A percentile compares a stretch with the other conserved stretches of the same genome.
Evolutionary conservation across 257 asterid species (phyloP).

Genomic region (Parsonsia alboflavescens): DNA sequence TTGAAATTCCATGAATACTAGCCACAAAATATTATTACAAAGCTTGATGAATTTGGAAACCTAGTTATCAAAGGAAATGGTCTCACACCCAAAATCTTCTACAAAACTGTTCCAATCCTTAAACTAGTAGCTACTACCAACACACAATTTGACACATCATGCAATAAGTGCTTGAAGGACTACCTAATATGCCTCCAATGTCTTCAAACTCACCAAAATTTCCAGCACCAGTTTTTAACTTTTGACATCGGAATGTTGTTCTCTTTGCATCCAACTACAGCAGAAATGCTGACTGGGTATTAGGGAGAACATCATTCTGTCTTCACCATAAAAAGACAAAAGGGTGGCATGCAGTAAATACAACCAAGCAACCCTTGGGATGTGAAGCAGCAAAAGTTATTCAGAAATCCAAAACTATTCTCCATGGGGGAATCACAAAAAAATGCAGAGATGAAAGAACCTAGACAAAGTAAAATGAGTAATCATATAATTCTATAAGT

Average conservation of each 20-base stretch:
- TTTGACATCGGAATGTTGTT: not conserved
- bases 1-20: not conserved
- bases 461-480: not conserved
- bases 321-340: not conserved
- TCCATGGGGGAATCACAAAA: not conserved
- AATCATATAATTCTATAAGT: not conserved
- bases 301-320: constrained; percentile 3
- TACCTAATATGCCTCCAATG: no score
- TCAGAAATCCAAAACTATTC: not conserved
- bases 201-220: not conserved
- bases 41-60: not conserved
- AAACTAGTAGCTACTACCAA: not conserved
- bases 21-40: not conserved
- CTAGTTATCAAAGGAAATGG: not conserved
- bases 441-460: not conserved
- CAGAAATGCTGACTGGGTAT: not conserved
- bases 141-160: not conserved
- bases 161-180: not conserved
- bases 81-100: not conserved
- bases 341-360: not conserved
- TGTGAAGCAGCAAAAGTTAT: not conserved
- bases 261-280: not conserved
- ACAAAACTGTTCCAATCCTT: not conserved
- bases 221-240: not conserved
- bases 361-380: not conserved